Base-by-base conservation (phyloP, 2,329 filamentous ascomycete species). In the Aspergillus sp. region DNA sequence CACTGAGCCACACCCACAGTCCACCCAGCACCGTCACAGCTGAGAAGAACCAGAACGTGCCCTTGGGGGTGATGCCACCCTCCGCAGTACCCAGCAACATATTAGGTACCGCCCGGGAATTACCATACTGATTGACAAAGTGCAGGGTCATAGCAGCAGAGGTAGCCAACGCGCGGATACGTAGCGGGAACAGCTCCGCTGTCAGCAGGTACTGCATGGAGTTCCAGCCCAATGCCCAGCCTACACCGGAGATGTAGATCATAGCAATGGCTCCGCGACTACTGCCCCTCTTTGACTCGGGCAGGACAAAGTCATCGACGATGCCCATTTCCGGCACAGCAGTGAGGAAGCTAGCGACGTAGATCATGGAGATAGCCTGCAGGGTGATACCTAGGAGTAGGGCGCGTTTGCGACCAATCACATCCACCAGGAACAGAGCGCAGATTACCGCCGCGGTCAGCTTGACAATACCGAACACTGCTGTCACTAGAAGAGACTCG, bases 61-160 rank as follows among this genome's bases (percentile, higher is more conserved):
- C 90, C 61, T 83, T 85, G 25, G 78, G 79, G 0, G 78, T 80
- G 71, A 85, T 80, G 27, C 77, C 75, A 8, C 75, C 75, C 4
- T 69, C 48, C 0, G 61, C 51, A 13, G 63, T 61, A 2, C 65
- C 58, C 1, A 92, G 80, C 48, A 93, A 84, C 89, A 92, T 91
- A 65, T 86, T 85, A 1, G 90, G 90, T 0, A 92, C 87, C 0
- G 90, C 89, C 38, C 90, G 87, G 1, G 86, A 83, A 78, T 90
- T 92, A 25, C 89, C 90, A 71, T 91, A 92, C 75, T 92, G 89
- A 74, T 91, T 91, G 61, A 84, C 87, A 70, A 92, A 92, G 75
- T 93, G 90, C 61, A 92, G 83, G 0, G 86, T 90, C 90, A 92
- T 92, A 50, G 88, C 86, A 70, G 90, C 82, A 0, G 86, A 89